Base-by-base conservation (phyloP, 192 early-diverging fungal species). In the Phycomyces nitens region DNA sequence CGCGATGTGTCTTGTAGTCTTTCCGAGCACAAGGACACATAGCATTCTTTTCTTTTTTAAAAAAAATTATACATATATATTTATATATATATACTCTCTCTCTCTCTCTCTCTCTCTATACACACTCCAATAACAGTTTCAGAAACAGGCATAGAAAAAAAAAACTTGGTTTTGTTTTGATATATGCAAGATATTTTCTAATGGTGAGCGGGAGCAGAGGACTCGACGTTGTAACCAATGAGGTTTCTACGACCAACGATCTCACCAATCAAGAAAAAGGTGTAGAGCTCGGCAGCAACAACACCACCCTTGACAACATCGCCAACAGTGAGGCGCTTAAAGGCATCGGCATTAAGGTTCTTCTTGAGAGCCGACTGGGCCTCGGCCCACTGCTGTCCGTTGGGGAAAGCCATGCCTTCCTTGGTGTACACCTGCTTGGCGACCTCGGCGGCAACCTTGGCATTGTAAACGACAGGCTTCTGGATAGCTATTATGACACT, bases 371-470 rank as follows among this genome's bases (percentile, higher is more conserved):
- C 60, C 53, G 72, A 60, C 59, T 76, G 81, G 62, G 83, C 80
- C 56, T 79, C 65, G 50, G 71, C 58, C 26, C 82, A 60, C 69
- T 84, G 80, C 16, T 68, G 67, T 34, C 69, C 71, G n/a, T 67
- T 69, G 12, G 85, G 85, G 56, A 81, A 81, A 21, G 76, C 68
- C 80, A 87, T 77, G 56, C 77, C 78, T 71, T 87, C 83, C 49
- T 80, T 81, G 22, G 68, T 74, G 68, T 85, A 87, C 43, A 87
- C 85, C 74, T 82, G 74, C 73, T 87, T 87, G 51, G 78, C 83
- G 41, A 87, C 43, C 71, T 87, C 83, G 44, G 64, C 76, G 39
- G 75, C 74, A 27, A 87, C 85, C 66, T 75, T 75, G 60, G 78
- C 68, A 60, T 83, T 80, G 70, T 87, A 87, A 23, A 75, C 66